Evolutionary conservation across 192 early-diverging fungal species (phyloP), one percentile per base, ranked within the genome.

Genomic region (Backusella sp.): DNA sequence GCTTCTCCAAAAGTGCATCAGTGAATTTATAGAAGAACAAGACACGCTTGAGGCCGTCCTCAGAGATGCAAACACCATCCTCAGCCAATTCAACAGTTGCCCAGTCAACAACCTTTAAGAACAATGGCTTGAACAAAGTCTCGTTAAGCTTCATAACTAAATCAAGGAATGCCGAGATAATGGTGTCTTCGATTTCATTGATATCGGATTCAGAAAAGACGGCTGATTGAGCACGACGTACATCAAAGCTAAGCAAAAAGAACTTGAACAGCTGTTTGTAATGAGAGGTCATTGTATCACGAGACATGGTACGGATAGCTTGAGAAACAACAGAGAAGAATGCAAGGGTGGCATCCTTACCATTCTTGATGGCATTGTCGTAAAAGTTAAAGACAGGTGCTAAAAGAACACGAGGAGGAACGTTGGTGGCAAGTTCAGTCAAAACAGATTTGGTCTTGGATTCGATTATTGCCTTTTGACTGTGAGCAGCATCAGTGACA

Each of bases 141-240:
- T 98, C 98, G 84, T 96, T 99, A 76, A 98, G 85, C 80, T 95
- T 96, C 88, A 97, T 88, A 0, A 95, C 90, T 56, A 97, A 76
- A 68, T 91, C 87, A 84, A 95, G 83, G 76, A 98, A 95, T 6
- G 94, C 89, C 15, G 86, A 83, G 26, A 97, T 88, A 37, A 92
- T 84, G 0, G 87, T 80, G 34, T 88, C 82, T 82, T 97, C 96
- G 2, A 92, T 72, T n/a, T 76, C 80, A 70, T 86, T 82, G 1
- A 90, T 76, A 19, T 77, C 85, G 35, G 71, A 74, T 30, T 75
- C 78, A 4, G 84, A 75, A 15, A 87, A 72, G 11, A 72, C 77
- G 3, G 77, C 72, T 28, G 73, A 75, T 28, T 85, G 79, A 21
- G 77, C 39, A 67, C 89, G 86, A 39, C 87, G 85, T 52, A 79